These are phyloP conservation scores for Cucurbitaria berberidis DNA, from an alignment of 2,329 filamentous ascomycete genomes.

Conservation along the genomic window DNA sequence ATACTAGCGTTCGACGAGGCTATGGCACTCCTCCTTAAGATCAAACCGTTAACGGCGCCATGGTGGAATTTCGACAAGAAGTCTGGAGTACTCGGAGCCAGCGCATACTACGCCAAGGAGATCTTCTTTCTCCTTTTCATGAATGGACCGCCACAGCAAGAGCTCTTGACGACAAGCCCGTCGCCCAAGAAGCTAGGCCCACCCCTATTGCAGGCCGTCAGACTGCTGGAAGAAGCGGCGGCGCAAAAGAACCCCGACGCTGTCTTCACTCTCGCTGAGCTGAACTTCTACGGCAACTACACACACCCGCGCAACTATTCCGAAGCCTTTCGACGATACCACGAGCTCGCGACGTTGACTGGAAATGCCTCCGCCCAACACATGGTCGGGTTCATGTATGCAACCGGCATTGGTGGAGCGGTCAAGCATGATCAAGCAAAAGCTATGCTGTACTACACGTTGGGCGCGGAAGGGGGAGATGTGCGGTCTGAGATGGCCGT, in stretches of 20 bases:
- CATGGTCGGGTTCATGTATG: slow-evolving; percentile 95
- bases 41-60: slow-evolving; percentile 49
- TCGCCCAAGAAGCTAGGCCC: slow-evolving; percentile 55
- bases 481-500: slow-evolving; percentile 91
- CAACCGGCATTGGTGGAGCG: slow-evolving; percentile 83
- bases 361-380: slow-evolving; percentile 94
- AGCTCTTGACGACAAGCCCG: slow-evolving; percentile 48
- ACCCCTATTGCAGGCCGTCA: slow-evolving; percentile 63
- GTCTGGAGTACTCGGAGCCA: slow-evolving; percentile 63
- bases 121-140: slow-evolving; percentile 69
- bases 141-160: slow-evolving; percentile 62
- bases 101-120: slow-evolving; percentile 67
- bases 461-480: slow-evolving; percentile 84
- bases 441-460: slow-evolving; percentile 91
- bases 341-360: slow-evolving; percentile 73
- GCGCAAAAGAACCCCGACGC: slow-evolving; percentile 74
- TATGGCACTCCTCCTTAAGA: slow-evolving; percentile 48
- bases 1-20: slow-evolving; percentile 48
- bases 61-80: slow-evolving; percentile 57
- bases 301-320: slow-evolving; percentile 82
- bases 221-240: slow-evolving; percentile 65
- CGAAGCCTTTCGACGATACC: slow-evolving; percentile 80
- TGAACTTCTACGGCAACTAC: slow-evolving; percentile 97
- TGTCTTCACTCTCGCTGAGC: slow-evolving; percentile 85
- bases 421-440: slow-evolving; percentile 88